Evolutionary conservation across 179 eudicot species (phyloP).

Genomic region (Corrigiola litoralis): DNA sequence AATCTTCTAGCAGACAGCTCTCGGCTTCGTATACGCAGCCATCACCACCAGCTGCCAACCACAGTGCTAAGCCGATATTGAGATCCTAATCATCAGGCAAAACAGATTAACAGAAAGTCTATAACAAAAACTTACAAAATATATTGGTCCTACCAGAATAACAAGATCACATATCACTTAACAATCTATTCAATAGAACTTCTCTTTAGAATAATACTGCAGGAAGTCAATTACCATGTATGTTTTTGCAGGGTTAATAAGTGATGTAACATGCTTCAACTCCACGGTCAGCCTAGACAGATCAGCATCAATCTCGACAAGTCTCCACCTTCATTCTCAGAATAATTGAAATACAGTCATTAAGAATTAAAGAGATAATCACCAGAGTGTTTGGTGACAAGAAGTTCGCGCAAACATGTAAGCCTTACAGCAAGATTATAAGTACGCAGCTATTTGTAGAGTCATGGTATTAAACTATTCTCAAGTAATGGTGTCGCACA

Average conservation of each 20-base stretch:
- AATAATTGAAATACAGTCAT: not conserved
- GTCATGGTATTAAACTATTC: no score
- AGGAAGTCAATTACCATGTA: slow-evolving; percentile 59
- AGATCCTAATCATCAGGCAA: slow-evolving; percentile 55
- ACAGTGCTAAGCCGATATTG: slow-evolving; percentile 86
- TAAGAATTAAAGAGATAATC: not conserved
- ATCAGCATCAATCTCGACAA: slow-evolving; percentile 90
- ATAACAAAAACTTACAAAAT: not conserved
- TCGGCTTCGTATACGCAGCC: slow-evolving; percentile 64
- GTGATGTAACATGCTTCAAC: slow-evolving; percentile 79
- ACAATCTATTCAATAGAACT: not conserved
- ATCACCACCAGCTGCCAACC: slow-evolving; percentile 94
- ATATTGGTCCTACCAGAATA: no score
- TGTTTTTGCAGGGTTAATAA: slow-evolving; percentile 80
- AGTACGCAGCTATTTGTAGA: no score
- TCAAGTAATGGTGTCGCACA: no score
- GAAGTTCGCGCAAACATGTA: no score
- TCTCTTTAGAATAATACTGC: not conserved
- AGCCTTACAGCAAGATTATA: no score
- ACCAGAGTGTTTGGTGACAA: not conserved
- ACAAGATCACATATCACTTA: no score
- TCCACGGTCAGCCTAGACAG: slow-evolving; percentile 59
- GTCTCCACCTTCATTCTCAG: slow-evolving; percentile 70
- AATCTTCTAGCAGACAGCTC: slow-evolving; percentile 13
- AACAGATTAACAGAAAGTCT: not conserved